phyloP scores from a whole-genome alignment of 2,329 filamentous ascomycete genomes.

The Aspergillus pseudonomiae region DNA sequence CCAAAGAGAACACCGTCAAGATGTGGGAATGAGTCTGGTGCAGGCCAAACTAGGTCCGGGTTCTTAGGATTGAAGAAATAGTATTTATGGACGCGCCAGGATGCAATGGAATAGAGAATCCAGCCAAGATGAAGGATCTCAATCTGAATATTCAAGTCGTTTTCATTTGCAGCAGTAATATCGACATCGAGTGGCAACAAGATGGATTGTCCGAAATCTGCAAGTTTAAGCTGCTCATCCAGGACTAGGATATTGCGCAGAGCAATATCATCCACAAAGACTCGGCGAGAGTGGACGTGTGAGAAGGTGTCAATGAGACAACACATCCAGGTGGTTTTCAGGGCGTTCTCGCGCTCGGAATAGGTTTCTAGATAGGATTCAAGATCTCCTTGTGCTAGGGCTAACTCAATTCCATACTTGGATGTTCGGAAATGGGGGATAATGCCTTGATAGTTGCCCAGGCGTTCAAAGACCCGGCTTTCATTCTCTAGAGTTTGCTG shows the following conservation, averaged over 20 bases:
- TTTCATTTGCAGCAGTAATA: conserved; percentile 8
- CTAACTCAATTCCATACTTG: conserved; percentile 23
- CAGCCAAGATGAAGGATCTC: conserved; percentile 14
- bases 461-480: conserved; percentile 20
- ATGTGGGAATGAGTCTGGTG: conserved; percentile 8
- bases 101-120: conserved; percentile 15
- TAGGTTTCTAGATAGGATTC: conserved; percentile 13
- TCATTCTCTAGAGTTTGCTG: conserved; percentile 20
- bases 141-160: conserved; percentile 10
- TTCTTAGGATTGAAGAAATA: conserved; percentile 15
- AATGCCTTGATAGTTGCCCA: conserved; percentile 21
- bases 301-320: conserved; percentile 8
- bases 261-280: conserved; percentile 18
- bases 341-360: conserved; percentile 6
- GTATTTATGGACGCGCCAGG: conserved; percentile 15
- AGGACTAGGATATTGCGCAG: conserved; percentile 17
- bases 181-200: conserved; percentile 13
- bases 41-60: conserved; percentile 11
- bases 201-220: conserved; percentile 18
- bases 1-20: conserved; percentile 14
- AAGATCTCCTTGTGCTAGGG: conserved; percentile 20
- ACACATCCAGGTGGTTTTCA: conserved; percentile 11
- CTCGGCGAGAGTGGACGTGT: conserved; percentile 12
- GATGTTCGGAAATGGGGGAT: conserved; percentile 20
- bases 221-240: conserved; percentile 15